phyloP scores from a whole-genome alignment of 495 filamentous ascomycete genomes.

The Podospora appendiculata region DNA sequence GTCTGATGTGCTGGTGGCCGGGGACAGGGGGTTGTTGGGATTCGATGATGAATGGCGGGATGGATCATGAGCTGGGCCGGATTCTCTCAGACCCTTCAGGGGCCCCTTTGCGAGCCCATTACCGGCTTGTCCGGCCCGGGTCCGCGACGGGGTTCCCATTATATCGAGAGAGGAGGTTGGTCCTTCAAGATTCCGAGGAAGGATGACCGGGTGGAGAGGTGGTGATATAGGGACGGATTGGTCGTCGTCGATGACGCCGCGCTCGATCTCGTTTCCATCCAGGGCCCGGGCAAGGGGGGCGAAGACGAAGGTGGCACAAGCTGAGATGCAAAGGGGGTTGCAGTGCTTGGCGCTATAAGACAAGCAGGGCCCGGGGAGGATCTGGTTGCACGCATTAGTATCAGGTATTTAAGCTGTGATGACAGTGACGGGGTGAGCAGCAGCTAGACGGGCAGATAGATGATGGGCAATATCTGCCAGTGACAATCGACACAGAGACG shows the following conservation, averaged over 20 bases:
- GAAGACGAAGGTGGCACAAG: background rate
- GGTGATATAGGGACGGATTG: background rate
- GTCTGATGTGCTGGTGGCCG: background rate
- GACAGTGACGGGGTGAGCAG: background rate
- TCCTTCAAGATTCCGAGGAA: background rate
- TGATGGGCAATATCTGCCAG: background rate
- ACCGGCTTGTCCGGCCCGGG: constrained; percentile 12
- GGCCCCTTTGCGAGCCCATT: constrained; percentile 15
- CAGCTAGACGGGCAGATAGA: too few species aligned
- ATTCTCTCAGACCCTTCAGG: constrained; percentile 8
- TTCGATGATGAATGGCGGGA: background rate
- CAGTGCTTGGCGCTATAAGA: constrained; percentile 4
- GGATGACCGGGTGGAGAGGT: background rate
- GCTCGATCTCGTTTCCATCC: constrained; percentile 16
- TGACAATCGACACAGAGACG: background rate
- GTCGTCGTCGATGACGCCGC: constrained; percentile 13
- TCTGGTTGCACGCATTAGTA: constrained; percentile 13
- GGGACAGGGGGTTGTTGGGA: background rate
- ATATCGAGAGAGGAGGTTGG: constrained; percentile 6
- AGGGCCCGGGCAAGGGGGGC: background rate
- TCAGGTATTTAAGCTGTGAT: background rate
- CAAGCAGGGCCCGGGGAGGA: constrained; percentile 1
- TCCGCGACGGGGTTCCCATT: constrained; percentile 19
- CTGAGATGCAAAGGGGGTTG: background rate
- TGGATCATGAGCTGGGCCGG: constrained; percentile 2